Percentiles rank a stretch among this genome's conserved stretches.
phyloP scores from a whole-genome alignment of 148 eudicot genomes.

The Suaeda aralocaspica region DNA sequence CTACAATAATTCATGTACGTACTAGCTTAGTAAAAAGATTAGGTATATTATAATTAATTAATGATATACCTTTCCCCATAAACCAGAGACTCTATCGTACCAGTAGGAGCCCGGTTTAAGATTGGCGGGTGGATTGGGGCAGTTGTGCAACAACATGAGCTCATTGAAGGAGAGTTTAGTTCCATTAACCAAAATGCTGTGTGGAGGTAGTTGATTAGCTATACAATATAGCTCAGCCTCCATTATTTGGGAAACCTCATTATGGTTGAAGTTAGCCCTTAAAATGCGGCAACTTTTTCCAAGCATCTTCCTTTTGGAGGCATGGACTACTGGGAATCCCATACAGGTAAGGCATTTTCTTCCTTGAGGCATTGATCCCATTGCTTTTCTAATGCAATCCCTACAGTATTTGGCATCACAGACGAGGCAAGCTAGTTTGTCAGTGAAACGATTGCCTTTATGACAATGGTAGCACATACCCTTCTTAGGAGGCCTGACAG shows the following conservation, averaged over 20 bases:
- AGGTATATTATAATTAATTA: no score
- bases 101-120: slow-evolving; percentile 76
- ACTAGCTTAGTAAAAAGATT: no score
- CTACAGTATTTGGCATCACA: slow-evolving; percentile 71
- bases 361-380: slow-evolving; percentile 99
- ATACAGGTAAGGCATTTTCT: slow-evolving; percentile 78
- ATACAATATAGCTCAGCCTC: slow-evolving; percentile 44
- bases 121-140: slow-evolving; percentile 63
- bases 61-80: slow-evolving; percentile 98
- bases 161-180: slow-evolving; percentile 45
- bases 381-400: slow-evolving; percentile 61
- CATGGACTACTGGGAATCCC: slow-evolving; percentile 51
- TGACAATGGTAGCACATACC: slow-evolving; percentile 63
- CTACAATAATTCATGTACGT: no score
- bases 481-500: slow-evolving; percentile 37
- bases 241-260: slow-evolving; percentile 51
- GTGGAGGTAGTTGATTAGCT: slow-evolving; percentile 56
- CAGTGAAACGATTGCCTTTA: slow-evolving; percentile 49
- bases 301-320: slow-evolving; percentile 50
- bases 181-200: slow-evolving; percentile 53
- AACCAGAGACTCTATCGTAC: slow-evolving; percentile 82
- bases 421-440: slow-evolving; percentile 67
- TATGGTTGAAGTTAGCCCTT: slow-evolving; percentile 34
- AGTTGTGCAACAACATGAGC: slow-evolving; percentile 43
- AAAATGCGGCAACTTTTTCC: slow-evolving; percentile 64